These are phyloP conservation scores for Collybia sp. DNA, from an alignment of 768 basidiomycete genomes.

Conservation along the genomic window DNA sequence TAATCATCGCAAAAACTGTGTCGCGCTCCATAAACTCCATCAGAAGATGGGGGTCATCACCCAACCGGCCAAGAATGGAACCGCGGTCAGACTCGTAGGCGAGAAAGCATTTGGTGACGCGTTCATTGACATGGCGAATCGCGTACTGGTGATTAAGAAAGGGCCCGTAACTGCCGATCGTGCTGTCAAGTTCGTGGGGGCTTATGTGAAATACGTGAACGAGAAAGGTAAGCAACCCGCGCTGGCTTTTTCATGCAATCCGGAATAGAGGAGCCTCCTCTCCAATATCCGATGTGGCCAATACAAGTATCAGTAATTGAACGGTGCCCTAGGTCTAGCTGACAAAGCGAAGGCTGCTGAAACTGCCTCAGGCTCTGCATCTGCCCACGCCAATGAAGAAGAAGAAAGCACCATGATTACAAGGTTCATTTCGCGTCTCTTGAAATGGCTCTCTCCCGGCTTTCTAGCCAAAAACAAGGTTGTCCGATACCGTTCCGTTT, in stretches of 20 bases:
- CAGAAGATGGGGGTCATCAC: slow-evolving; percentile 52
- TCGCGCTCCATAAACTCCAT: slow-evolving; percentile 84
- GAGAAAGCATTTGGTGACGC: slow-evolving; percentile 75
- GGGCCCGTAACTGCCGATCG: slow-evolving; percentile 79
- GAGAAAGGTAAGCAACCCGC: slow-evolving; percentile 62
- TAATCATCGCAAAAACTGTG: slow-evolving; percentile 92
- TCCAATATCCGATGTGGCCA: no score
- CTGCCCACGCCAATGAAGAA: slow-evolving; percentile 26
- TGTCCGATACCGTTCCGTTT: slow-evolving; percentile 76
- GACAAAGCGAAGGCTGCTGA: slow-evolving; percentile 26
- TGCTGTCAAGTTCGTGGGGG: slow-evolving; percentile 79
- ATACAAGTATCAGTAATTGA: no score
- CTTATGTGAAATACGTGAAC: slow-evolving; percentile 77
- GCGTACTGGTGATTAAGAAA: slow-evolving; percentile 81
- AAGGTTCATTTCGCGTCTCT: slow-evolving; percentile 61
- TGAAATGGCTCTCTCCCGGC: slow-evolving; percentile 75
- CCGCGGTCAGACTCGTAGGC: slow-evolving; percentile 52
- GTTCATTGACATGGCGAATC: slow-evolving; percentile 70
- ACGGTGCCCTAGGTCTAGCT: slow-evolving; percentile 3
- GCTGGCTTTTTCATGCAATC: background rate
- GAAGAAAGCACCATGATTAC: slow-evolving; percentile 68
- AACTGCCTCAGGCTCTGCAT: slow-evolving; percentile 15
- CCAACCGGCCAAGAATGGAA: slow-evolving; percentile 44
- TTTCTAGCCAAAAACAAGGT: slow-evolving; percentile 90
- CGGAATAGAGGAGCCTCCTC: no score